phyloP scores from a whole-genome alignment of 129 eudicot species.

The Glebionis coronaria region DNA sequence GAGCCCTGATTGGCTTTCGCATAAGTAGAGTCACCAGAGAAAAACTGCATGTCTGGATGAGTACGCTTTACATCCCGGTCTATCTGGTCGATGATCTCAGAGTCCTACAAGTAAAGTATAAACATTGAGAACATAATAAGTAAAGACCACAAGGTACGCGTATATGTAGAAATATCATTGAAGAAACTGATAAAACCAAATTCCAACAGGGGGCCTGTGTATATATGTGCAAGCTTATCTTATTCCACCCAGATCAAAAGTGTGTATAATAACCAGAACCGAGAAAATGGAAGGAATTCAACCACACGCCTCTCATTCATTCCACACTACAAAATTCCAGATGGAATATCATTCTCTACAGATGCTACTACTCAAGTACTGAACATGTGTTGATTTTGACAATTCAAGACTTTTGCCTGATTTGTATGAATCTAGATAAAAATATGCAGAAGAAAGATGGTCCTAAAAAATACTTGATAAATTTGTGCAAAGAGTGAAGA shows the following conservation, averaged over 20 bases:
- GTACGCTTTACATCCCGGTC: conserved; percentile 97
- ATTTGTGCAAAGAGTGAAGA: not conserved
- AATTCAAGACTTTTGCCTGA: too few species aligned
- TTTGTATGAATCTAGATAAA: not conserved
- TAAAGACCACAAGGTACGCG: conserved; percentile 15
- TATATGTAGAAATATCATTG: not conserved
- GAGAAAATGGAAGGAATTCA: not conserved
- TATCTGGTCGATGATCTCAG: conserved; percentile 89
- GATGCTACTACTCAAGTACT: too few species aligned
- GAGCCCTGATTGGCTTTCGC: conserved; percentile 88
- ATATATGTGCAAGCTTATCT: not conserved
- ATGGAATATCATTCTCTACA: too few species aligned
- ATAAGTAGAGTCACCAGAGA: conserved; percentile 70
- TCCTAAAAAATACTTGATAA: conserved; percentile 3
- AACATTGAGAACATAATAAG: conserved; percentile 16
- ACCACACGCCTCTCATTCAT: not conserved
- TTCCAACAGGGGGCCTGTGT: not conserved
- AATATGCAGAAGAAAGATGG: conserved; percentile 3
- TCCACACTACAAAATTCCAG: too few species aligned
- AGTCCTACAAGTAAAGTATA: conserved; percentile 49
- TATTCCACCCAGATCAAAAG: conserved; percentile 7
- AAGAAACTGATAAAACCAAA: not conserved
- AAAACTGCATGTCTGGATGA: conserved; percentile 87
- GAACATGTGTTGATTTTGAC: too few species aligned
- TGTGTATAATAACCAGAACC: conserved; percentile 2